phyloP scores from a whole-genome alignment of 257 asterid genomes.

The Gynochthodes officinalis region DNA sequence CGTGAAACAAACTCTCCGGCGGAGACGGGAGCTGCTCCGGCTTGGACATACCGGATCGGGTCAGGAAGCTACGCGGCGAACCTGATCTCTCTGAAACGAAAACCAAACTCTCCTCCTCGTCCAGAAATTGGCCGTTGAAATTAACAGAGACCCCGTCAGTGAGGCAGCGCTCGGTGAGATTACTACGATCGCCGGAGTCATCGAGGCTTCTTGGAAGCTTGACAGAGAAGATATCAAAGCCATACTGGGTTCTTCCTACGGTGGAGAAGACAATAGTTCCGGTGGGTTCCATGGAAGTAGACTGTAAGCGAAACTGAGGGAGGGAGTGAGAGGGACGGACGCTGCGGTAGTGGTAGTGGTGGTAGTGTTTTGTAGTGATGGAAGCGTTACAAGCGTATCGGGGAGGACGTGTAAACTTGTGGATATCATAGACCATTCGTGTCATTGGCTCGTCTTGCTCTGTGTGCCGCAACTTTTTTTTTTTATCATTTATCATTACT shows the following conservation, averaged over 20 bases:
- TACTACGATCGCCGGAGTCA: background rate
- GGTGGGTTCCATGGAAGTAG: slow-evolving; percentile 42
- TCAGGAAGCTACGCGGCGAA: slow-evolving; percentile 46
- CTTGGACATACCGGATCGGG: slow-evolving; percentile 14
- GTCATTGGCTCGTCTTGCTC: too few species aligned
- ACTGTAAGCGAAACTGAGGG: too few species aligned
- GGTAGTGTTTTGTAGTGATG: too few species aligned
- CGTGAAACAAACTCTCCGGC: slow-evolving; percentile 52
- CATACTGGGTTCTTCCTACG: slow-evolving; percentile 57
- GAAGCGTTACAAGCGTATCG: too few species aligned
- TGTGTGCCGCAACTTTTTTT: too few species aligned
- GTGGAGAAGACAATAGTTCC: slow-evolving; percentile 70
- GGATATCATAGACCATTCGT: too few species aligned
- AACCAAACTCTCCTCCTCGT: slow-evolving; percentile 38
- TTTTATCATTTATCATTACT: too few species aligned
- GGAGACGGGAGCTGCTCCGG: slow-evolving; percentile 36
- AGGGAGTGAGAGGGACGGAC: too few species aligned
- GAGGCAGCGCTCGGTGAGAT: slow-evolving; percentile 43
- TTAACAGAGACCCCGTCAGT: slow-evolving; percentile 68
- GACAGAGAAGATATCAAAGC: slow-evolving; percentile 74
- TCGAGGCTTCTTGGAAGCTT: slow-evolving; percentile 26
- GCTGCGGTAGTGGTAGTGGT: too few species aligned
- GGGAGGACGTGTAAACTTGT: too few species aligned
- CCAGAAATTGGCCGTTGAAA: slow-evolving; percentile 58
- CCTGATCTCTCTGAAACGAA: slow-evolving; percentile 72